These are phyloP conservation scores for Nidula niveotomentosa DNA, from an alignment of 1,284 basidiomycete species.

Conservation along the genomic window DNA sequence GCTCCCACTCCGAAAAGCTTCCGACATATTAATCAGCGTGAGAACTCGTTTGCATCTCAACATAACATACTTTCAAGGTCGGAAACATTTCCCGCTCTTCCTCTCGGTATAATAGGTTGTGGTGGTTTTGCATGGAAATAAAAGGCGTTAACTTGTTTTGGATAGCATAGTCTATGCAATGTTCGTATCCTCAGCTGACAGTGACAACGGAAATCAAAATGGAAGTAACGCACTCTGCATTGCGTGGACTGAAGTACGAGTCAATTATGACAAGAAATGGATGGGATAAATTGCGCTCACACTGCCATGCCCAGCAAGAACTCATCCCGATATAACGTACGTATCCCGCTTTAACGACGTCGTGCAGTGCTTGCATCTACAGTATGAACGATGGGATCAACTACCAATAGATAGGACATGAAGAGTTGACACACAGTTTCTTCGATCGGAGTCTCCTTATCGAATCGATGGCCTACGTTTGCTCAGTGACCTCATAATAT, in stretches of 20 bases:
- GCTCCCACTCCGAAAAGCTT: constrained; percentile 40
- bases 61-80: constrained; percentile 30
- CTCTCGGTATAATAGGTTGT: constrained; percentile 53
- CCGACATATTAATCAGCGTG: background rate
- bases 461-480: constrained; percentile 48
- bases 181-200: background rate
- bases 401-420: background rate
- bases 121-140: constrained; percentile 67
- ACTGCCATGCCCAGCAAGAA: constrained; percentile 41
- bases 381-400: background rate
- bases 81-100: constrained; percentile 66
- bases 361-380: constrained; percentile 63
- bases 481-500: background rate
- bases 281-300: constrained; percentile 14
- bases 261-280: no score
- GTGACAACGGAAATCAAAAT: background rate
- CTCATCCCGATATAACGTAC: constrained; percentile 68
- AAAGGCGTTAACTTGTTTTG: constrained; percentile 54
- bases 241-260: constrained; percentile 27
- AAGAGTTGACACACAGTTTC: constrained; percentile 35
- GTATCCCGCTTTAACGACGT: constrained; percentile 57
- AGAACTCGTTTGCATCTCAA: no score
- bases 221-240: constrained; percentile 33
- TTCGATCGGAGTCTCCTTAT: constrained; percentile 53
- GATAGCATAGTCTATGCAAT: constrained; percentile 33